phyloP scores from a whole-genome alignment of 2,329 filamentous ascomycete species.

The Bipolaris oryzae region DNA sequence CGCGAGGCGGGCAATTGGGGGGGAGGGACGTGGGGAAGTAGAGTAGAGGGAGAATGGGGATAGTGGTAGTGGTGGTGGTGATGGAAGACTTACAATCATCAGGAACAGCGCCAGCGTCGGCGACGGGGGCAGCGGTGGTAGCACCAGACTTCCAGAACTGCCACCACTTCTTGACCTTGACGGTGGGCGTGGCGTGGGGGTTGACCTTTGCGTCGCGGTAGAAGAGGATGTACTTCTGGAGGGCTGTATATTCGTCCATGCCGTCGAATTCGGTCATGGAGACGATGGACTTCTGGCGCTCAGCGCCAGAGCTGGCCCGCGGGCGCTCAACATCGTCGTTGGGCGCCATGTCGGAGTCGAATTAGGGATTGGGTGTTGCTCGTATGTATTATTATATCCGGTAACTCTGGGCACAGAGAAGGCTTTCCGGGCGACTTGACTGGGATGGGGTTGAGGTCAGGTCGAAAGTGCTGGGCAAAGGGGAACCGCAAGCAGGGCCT shows the following conservation, averaged over 20 bases:
- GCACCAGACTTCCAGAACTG: slow-evolving; percentile 60
- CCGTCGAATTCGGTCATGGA: slow-evolving; percentile 50
- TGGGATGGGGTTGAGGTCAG: slow-evolving; percentile 27
- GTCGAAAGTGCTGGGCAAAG: slow-evolving; percentile 36
- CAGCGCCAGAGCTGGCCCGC: slow-evolving; percentile 36
- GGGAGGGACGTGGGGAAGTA: not conserved
- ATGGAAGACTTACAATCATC: slow-evolving; percentile 55
- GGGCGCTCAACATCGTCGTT: slow-evolving; percentile 46
- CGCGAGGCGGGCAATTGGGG: not conserved
- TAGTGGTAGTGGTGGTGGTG: too few species aligned
- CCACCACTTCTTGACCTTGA: slow-evolving; percentile 63
- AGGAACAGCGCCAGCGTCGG: slow-evolving; percentile 56
- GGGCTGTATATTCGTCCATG: slow-evolving; percentile 67
- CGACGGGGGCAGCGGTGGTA: slow-evolving; percentile 33
- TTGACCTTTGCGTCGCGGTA: slow-evolving; percentile 65
- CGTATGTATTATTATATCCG: slow-evolving; percentile 25
- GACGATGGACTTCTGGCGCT: slow-evolving; percentile 46
- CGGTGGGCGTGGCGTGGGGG: slow-evolving; percentile 51
- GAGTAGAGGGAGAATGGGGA: too few species aligned
- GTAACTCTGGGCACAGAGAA: slow-evolving; percentile 34
- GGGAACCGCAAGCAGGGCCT: slow-evolving; percentile 38
- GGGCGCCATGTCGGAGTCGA: slow-evolving; percentile 28
- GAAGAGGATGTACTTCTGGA: slow-evolving; percentile 71
- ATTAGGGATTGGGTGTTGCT: slow-evolving; percentile 29
- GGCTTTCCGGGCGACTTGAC: slow-evolving; percentile 34